A percentile compares a stretch with the other conserved stretches of the same genome.
phyloP scores from a whole-genome alignment of 768 basidiomycete species.

The Leccinum variicolor region DNA sequence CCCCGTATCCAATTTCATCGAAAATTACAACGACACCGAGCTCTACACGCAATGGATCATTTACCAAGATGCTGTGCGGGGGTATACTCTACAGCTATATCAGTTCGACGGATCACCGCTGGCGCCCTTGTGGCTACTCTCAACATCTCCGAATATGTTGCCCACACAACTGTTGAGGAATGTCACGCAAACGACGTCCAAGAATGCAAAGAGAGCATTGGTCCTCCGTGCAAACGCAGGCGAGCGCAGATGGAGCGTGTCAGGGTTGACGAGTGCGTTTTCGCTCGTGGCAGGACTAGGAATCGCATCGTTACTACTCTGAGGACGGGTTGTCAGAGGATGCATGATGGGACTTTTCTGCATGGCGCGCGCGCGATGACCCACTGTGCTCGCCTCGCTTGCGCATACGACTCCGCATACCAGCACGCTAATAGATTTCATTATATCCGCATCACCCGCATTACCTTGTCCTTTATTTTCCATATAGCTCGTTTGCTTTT shows the following conservation, averaged over 20 bases:
- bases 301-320: slow-evolving; percentile 24
- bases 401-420: slow-evolving; percentile 15
- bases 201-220: slow-evolving; percentile 9
- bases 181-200: slow-evolving; percentile 27
- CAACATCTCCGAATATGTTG: slow-evolving; percentile 81
- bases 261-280: slow-evolving; percentile 9
- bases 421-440: slow-evolving; percentile 21
- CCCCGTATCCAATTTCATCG: slow-evolving; percentile 83
- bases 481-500: slow-evolving; percentile 1
- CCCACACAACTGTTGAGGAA: slow-evolving; percentile 70
- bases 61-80: slow-evolving; percentile 56
- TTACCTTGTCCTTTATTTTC: background rate
- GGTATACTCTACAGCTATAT: slow-evolving; percentile 74
- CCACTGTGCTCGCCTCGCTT: background rate
- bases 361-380: slow-evolving; percentile 1
- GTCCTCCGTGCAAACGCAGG: slow-evolving; percentile 23
- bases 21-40: slow-evolving; percentile 77
- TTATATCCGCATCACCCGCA: slow-evolving; percentile 9
- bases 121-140: slow-evolving; percentile 64
- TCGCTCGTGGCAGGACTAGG: slow-evolving; percentile 19
- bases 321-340: slow-evolving; percentile 2
- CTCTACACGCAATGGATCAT: slow-evolving; percentile 66
- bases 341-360: background rate
- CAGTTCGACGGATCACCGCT: slow-evolving; percentile 74
- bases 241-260: slow-evolving; percentile 20